phyloP scores from a whole-genome alignment of 2,329 filamentous ascomycete species.

The Ceratocystis lukuohia region DNA sequence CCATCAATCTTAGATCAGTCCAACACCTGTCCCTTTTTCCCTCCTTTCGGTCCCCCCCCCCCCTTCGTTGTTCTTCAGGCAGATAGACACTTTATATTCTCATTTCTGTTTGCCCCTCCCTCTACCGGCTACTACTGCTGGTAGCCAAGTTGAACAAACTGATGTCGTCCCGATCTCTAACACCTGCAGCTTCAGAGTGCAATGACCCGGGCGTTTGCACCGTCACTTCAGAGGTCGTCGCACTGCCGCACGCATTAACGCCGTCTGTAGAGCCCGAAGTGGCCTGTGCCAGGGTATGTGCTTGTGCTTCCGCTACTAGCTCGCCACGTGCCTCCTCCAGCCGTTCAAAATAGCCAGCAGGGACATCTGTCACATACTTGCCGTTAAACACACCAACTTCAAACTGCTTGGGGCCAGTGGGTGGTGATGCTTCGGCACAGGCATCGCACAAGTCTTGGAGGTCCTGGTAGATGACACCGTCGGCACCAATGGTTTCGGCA shows the following conservation, averaged over 20 bases:
- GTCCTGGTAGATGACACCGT: conserved; percentile 43
- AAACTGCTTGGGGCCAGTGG: conserved; percentile 51
- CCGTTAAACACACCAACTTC: conserved; percentile 90
- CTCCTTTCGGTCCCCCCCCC: not conserved
- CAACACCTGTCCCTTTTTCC: not conserved
- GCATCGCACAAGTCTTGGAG: conserved; percentile 68
- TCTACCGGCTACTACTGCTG: conserved; percentile 11
- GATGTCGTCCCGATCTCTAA: conserved; percentile 17
- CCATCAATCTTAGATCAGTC: not conserved
- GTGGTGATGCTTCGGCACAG: conserved; percentile 51
- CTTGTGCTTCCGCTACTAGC: conserved; percentile 27
- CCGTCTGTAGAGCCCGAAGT: conserved; percentile 10
- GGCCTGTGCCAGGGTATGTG: conserved; percentile 5
- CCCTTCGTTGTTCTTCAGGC: not conserved
- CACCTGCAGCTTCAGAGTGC: conserved; percentile 12
- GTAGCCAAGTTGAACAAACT: conserved; percentile 18
- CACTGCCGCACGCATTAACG: conserved; percentile 9
- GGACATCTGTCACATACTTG: conserved; percentile 68
- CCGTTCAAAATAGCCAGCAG: conserved; percentile 69
- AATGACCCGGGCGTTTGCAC: conserved; percentile 12
- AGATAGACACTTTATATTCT: not conserved
- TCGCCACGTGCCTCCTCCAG: conserved; percentile 59
- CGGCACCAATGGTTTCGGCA: conserved; percentile 31
- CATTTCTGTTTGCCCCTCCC: not conserved
- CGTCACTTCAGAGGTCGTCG: not conserved